These are phyloP conservation scores for Melampsora larici-populina DNA, from an alignment of 1,284 basidiomycete species.

Conservation along the genomic window DNA sequence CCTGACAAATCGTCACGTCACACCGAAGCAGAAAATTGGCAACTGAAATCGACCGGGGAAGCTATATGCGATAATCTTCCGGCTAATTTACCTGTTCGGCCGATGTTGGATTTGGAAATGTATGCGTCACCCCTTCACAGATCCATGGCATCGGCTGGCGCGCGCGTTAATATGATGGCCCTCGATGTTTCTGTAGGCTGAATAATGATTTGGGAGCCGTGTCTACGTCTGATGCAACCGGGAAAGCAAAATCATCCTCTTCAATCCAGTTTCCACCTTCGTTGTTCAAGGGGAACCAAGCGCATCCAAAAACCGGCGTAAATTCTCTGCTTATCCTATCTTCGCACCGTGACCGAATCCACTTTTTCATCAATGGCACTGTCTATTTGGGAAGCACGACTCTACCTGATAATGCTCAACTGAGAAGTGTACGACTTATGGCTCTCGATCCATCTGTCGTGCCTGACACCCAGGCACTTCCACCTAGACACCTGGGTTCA, in stretches of 20 bases:
- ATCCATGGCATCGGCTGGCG: neutral
- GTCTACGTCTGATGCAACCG: conserved; percentile 14
- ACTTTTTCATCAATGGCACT: conserved; percentile 31
- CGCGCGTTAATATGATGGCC: conserved; percentile 1
- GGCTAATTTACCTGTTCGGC: conserved; percentile 15
- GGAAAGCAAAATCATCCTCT: neutral
- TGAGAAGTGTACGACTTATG: conserved; percentile 22
- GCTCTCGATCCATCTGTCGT: neutral
- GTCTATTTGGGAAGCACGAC: conserved; percentile 33
- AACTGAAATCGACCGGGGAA: conserved; percentile 9
- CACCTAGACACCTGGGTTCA: conserved; percentile 12
- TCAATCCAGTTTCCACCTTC: conserved; percentile 31
- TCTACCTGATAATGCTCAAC: conserved; percentile 14
- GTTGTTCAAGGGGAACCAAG: conserved; percentile 12
- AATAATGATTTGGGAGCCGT: conserved; percentile 25
- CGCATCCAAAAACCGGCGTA: neutral
- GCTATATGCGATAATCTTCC: conserved; percentile 26
- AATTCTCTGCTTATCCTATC: conserved; percentile 33
- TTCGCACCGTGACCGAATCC: conserved; percentile 23
- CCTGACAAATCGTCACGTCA: neutral
- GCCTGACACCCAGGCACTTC: neutral
- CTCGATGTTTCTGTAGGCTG: conserved; percentile 5
- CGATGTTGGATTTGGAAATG: conserved; percentile 28
- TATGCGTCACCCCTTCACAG: neutral
- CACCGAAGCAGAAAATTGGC: neutral